These are phyloP conservation scores for Mitragyna speciosa DNA, from an alignment of 257 asterid species.

Conservation along the genomic window DNA sequence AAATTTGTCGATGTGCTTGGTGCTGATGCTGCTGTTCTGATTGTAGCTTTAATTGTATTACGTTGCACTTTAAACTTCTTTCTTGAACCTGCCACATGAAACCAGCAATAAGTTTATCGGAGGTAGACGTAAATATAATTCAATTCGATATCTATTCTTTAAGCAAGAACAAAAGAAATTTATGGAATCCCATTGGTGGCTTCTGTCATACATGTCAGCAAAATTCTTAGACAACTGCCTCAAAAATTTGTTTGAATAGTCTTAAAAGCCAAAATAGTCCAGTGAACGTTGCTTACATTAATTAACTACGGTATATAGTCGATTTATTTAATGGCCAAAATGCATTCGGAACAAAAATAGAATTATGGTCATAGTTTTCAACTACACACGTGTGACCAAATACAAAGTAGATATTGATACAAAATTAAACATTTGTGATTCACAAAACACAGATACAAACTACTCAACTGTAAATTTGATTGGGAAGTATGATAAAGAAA, in stretches of 20 bases:
- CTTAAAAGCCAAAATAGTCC: neutral
- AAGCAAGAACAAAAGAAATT: neutral
- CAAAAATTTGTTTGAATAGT: too few species aligned
- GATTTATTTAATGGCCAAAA: too few species aligned
- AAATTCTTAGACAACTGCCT: neutral
- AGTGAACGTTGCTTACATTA: neutral
- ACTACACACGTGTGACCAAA: too few species aligned
- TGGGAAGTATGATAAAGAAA: too few species aligned
- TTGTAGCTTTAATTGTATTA: slow-evolving; percentile 49
- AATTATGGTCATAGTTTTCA: neutral
- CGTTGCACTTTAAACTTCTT: slow-evolving; percentile 59
- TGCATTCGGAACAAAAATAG: neutral
- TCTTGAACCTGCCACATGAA: slow-evolving; percentile 53
- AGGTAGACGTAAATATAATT: neutral
- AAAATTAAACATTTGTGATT: too few species aligned
- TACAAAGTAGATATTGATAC: too few species aligned
- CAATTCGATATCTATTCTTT: neutral
- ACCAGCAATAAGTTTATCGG: neutral
- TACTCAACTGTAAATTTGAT: too few species aligned
- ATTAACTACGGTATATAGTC: neutral
- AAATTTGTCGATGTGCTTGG: neutral
- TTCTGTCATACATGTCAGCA: neutral
- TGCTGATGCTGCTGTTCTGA: slow-evolving; percentile 25
- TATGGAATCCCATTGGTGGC: neutral
- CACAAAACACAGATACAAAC: too few species aligned